Percentiles rank a stretch among this genome's conserved stretches.
phyloP scores from a whole-genome alignment of 768 basidiomycete species.

The Hygrocybe punicea region DNA sequence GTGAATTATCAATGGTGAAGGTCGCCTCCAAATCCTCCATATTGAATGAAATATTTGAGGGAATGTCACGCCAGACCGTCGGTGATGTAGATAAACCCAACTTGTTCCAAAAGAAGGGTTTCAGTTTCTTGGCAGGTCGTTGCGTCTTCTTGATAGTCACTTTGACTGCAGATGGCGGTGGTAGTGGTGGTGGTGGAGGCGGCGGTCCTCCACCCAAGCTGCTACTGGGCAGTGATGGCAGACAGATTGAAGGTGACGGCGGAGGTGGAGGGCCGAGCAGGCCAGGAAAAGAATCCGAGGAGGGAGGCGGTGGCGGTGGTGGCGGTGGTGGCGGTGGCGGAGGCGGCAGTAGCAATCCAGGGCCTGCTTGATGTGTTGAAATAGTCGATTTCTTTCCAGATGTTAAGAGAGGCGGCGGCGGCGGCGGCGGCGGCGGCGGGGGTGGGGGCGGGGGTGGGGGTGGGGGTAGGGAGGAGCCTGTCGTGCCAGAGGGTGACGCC shows the following conservation, averaged over 20 bases:
- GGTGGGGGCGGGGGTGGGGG: conserved; percentile 18
- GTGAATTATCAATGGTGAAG: conserved; percentile 56
- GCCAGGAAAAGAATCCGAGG: conserved; percentile 16
- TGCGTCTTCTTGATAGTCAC: conserved; percentile 30
- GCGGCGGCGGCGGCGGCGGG: conserved; percentile 10
- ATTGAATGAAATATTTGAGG: conserved; percentile 44
- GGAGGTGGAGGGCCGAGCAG: conserved; percentile 30
- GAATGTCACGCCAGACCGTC: conserved; percentile 71
- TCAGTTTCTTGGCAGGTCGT: conserved; percentile 57
- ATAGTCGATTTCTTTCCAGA: no score
- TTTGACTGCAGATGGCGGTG: conserved; percentile 36
- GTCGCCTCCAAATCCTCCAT: conserved; percentile 71
- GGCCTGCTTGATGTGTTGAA: not conserved
- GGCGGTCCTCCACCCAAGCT: conserved; percentile 5
- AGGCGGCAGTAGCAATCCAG: conserved; percentile 18
- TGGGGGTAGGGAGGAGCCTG: conserved; percentile 20
- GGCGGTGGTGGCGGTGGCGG: conserved; percentile 23
- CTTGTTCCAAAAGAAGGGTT: conserved; percentile 93
- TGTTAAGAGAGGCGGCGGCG: conserved; percentile 28
- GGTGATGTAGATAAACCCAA: conserved; percentile 40
- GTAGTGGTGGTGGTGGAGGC: conserved; percentile 35
- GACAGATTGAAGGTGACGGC: conserved; percentile 36
- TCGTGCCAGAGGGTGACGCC: conserved; percentile 14
- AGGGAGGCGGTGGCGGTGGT: conserved; percentile 21
- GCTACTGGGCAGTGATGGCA: conserved; percentile 27